phyloP scores from a whole-genome alignment of 352 stramenopile genomes.

The Globisporangium lucens region DNA sequence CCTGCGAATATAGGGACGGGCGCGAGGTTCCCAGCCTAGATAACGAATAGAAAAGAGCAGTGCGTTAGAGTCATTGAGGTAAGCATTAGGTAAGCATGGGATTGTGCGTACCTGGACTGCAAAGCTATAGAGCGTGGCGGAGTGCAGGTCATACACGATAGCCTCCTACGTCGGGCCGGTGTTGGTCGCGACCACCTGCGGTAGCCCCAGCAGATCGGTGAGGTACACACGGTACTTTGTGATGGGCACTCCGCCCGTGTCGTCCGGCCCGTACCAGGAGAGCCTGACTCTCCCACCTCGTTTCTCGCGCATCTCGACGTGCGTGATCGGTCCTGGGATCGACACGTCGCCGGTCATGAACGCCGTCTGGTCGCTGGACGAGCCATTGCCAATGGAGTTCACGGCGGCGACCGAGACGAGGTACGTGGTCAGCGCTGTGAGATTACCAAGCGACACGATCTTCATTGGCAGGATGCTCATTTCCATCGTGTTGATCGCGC shows the following conservation, averaged over 20 bases:
- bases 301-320: conserved; percentile 18
- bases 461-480: conserved; percentile 15
- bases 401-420: conserved; percentile 35
- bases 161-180: conserved; percentile 14
- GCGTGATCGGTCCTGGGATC: conserved; percentile 26
- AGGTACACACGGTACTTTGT: conserved; percentile 58
- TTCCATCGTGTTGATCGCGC: conserved; percentile 12
- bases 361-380: conserved; percentile 27
- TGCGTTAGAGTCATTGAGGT: not conserved
- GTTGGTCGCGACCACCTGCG: conserved; percentile 21
- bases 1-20: conserved; percentile 25
- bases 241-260: conserved; percentile 51
- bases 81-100: not conserved
- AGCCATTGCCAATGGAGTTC: conserved; percentile 27
- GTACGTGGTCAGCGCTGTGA: conserved; percentile 37
- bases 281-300: conserved; percentile 44
- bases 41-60: not conserved
- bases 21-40: conserved; percentile 46
- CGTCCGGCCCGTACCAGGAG: conserved; percentile 37
- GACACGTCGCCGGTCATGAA: conserved; percentile 45
- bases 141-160: conserved; percentile 25
- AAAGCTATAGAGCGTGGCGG: conserved; percentile 40
- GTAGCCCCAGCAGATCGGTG: conserved; percentile 8
- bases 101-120: conserved; percentile 38
- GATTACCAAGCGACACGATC: conserved; percentile 22